These are phyloP conservation scores for Boletus insuetus DNA, from an alignment of 768 basidiomycete genomes.

Conservation along the genomic window DNA sequence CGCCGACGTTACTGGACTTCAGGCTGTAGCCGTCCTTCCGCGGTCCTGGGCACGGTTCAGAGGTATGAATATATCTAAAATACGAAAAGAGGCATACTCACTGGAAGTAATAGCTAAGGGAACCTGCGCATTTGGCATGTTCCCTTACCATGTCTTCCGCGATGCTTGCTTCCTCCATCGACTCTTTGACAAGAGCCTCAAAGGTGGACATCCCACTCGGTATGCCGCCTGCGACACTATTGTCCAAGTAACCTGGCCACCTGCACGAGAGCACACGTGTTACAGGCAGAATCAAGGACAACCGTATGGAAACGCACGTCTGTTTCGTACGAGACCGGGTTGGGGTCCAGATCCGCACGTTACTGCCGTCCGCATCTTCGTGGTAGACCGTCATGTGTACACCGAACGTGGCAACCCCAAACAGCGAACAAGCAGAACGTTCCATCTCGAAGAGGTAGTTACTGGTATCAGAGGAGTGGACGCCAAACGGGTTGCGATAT, in stretches of 20 bases:
- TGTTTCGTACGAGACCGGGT: constrained; percentile 82
- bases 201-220: constrained; percentile 71
- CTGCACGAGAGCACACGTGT: constrained; percentile 32
- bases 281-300: not conserved
- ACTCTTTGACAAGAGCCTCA: constrained; percentile 84
- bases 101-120: constrained; percentile 81
- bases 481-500: constrained; percentile 67
- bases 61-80: not conserved
- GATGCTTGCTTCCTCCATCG: constrained; percentile 90
- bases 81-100: constrained; percentile 25
- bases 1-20: constrained; percentile 67
- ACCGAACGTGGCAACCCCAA: constrained; percentile 89
- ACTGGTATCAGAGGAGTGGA: constrained; percentile 35
- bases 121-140: constrained; percentile 60
- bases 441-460: constrained; percentile 90
- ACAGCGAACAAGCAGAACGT: constrained; percentile 82
- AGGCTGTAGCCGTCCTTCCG: constrained; percentile 68
- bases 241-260: constrained; percentile 87
- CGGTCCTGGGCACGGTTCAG: constrained; percentile 17
- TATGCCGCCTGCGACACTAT: constrained; percentile 90
- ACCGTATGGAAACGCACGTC: constrained; percentile 53
- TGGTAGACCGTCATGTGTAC: constrained; percentile 82
- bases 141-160: constrained; percentile 58
- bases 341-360: constrained; percentile 80
- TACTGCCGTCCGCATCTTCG: constrained; percentile 34